Evolutionary conservation across 2,329 filamentous ascomycete species (phyloP).

Genomic region (Grosmannia serpens): DNA sequence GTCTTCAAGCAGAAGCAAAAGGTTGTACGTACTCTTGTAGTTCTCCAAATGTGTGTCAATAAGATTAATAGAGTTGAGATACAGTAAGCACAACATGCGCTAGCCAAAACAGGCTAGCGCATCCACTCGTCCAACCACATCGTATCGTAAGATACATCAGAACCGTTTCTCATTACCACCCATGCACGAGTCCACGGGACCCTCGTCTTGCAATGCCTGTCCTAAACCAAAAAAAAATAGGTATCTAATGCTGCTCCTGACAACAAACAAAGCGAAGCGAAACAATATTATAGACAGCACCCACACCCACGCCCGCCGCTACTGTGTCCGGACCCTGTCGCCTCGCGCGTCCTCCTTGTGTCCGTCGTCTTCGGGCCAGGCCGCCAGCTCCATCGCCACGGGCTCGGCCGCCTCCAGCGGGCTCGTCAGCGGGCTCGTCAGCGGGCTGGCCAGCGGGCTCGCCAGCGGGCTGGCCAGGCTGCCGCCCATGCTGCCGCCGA

Average conservation of each 20-base stretch:
- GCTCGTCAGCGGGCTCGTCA: conserved; percentile 33
- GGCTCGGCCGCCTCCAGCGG: conserved; percentile 1
- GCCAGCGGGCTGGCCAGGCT: conserved; percentile 47
- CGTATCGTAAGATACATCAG: background rate
- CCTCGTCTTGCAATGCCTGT: too few species aligned
- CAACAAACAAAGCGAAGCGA: background rate
- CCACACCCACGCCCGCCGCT: background rate
- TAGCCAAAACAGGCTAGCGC: background rate
- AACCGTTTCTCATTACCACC: background rate
- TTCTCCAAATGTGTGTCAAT: too few species aligned
- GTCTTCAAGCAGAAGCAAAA: too few species aligned
- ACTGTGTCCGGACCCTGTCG: background rate
- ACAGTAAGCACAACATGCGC: background rate
- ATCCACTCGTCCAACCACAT: background rate
- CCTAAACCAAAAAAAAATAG: background rate
- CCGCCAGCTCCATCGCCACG: background rate
- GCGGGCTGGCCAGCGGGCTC: conserved; percentile 36
- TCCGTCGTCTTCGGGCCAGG: background rate
- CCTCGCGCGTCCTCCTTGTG: background rate
- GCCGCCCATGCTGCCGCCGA: conserved; percentile 61
- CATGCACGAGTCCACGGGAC: background rate
- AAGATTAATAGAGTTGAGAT: background rate
- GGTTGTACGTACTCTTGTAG: too few species aligned
- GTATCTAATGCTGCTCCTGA: background rate
- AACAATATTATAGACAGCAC: background rate